Evolutionary conservation across 148 eudicot genomes (phyloP), one percentile per base, ranked within the genome.

Genomic region (Heliamphora exappendiculata): DNA sequence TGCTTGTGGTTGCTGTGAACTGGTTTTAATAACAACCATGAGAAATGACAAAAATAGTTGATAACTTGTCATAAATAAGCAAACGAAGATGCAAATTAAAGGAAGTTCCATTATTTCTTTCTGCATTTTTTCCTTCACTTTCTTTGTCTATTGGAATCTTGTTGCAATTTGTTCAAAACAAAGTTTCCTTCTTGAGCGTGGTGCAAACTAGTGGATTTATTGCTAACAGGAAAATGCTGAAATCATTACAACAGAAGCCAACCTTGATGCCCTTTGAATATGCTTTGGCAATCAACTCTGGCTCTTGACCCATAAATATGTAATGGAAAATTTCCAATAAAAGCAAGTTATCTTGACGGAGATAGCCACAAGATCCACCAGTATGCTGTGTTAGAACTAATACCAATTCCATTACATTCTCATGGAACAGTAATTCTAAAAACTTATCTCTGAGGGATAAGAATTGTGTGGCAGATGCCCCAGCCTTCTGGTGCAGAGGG

Each of bases 281-380:
- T 47, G 88, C 82, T 86, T 88, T 86, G 57, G 91, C 91, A 86
- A 96, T 82, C 74, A 87, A 76, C 87, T 91, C 99, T 28, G 98
- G 87, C 60, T 85, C 94, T 78, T 96, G 99, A 79, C 94, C 97
- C 81, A 72, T 81, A 76, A 88, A 86, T 74, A 89, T 84, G 78
- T 93, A 85, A 75, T 91, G 87, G 76, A 85, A 86, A 45, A 81
- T 90, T 75, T 96, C 98, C 82, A 93, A 79, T 45, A 96, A 80
- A 80, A 96, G 99, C 85, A 96, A 84, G 86, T 91, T 96, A 78
- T 93, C 99, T 74, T 93, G 93, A 64, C 90, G 83, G 75, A 96
- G 83, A 83, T 88, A 87, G 76, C 87, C 78, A 77, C 80, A 77
- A 59, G 93, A 78, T 75, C 94, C 91, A 69, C 85, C 93, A 83